Evolutionary conservation across 495 filamentous ascomycete species (phyloP).

Genomic region (Trichoderma orchidacearum): DNA sequence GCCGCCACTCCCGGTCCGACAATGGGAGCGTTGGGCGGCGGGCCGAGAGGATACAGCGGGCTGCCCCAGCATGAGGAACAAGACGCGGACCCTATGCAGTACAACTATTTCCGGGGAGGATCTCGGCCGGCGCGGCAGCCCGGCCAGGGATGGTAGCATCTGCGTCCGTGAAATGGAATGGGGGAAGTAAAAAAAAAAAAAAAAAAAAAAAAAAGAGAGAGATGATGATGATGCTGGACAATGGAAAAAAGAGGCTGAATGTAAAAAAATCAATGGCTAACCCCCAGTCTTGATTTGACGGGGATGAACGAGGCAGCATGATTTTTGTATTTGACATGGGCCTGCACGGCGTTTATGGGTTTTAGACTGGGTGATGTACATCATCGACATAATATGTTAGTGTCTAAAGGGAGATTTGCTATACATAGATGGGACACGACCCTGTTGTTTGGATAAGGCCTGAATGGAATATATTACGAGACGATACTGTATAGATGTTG

Average conservation of each 20-base stretch:
- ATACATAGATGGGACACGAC: background rate
- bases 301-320: background rate
- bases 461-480: background rate
- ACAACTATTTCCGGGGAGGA: slow-evolving; percentile 21
- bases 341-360: background rate
- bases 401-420: background rate
- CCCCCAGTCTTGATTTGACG: too few species aligned
- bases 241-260: too few species aligned
- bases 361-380: background rate
- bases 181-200: background rate
- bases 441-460: background rate
- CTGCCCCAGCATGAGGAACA: slow-evolving; percentile 30
- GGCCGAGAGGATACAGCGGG: slow-evolving; percentile 36
- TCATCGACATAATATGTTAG: background rate
- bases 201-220: background rate
- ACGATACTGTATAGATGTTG: too few species aligned
- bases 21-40: slow-evolving; percentile 28
- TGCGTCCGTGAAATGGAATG: too few species aligned
- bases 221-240: too few species aligned
- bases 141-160: slow-evolving; percentile 5
- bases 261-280: too few species aligned
- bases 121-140: background rate
- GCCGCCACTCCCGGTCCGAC: slow-evolving; percentile 19
- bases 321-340: background rate
- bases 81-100: slow-evolving; percentile 19